Evolutionary conservation across 768 basidiomycete species (phyloP).

Genomic region (Mycena leptocephala): DNA sequence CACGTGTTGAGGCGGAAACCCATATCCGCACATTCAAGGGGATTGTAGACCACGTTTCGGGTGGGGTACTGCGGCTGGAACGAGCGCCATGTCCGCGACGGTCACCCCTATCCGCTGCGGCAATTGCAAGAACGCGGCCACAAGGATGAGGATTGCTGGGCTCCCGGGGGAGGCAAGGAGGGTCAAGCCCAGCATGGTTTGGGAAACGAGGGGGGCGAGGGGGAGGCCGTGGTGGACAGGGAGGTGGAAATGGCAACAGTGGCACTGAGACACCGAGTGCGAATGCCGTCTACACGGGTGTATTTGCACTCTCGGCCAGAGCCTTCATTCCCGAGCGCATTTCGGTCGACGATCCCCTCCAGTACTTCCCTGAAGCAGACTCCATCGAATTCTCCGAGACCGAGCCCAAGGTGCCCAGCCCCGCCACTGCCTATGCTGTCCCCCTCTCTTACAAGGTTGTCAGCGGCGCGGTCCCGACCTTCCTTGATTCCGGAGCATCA

Average conservation of each 20-base stretch:
- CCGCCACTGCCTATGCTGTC: not conserved
- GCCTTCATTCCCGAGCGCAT: not conserved
- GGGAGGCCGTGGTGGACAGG: not conserved
- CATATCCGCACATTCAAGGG: no score
- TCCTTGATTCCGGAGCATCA: constrained; percentile 12
- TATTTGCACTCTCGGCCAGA: no score
- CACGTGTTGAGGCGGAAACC: no score
- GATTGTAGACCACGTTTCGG: no score
- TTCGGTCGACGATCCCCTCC: not conserved
- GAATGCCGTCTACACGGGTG: not conserved
- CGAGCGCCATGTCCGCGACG: no score
- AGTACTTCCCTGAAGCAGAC: not conserved
- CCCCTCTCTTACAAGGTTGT: not conserved
- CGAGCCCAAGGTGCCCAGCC: not conserved
- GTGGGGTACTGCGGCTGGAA: no score
- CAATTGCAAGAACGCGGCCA: no score
- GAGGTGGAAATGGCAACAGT: no score
- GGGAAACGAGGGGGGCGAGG: not conserved
- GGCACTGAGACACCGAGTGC: not conserved
- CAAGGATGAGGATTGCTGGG: no score
- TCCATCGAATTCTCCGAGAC: not conserved
- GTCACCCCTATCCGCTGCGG: no score
- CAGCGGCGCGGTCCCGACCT: not conserved
- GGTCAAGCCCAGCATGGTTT: not conserved
- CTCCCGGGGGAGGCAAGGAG: no score